These are phyloP conservation scores for Diplodia corticola DNA, from an alignment of 2,329 filamentous ascomycete genomes.

Conservation along the genomic window DNA sequence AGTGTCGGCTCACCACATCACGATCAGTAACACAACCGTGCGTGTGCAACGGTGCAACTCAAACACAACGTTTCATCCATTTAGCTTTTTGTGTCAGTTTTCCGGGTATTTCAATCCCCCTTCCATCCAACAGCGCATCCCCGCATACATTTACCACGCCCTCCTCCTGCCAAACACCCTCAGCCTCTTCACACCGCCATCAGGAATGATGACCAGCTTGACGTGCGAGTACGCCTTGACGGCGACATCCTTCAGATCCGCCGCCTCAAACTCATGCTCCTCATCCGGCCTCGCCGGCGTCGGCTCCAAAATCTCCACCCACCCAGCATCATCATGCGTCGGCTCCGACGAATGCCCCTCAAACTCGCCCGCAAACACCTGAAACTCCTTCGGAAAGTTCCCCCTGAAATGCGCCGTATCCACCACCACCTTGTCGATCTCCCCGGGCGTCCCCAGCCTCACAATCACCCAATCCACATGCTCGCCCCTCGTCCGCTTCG, in stretches of 20 bases:
- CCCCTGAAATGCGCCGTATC: conserved; percentile 83
- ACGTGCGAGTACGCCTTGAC: conserved; percentile 72
- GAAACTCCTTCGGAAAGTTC: conserved; percentile 78
- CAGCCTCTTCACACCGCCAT: conserved; percentile 88
- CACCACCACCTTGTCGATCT: conserved; percentile 66
- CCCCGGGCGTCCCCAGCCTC: conserved; percentile 66
- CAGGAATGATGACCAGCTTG: conserved; percentile 89
- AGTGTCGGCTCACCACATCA: neutral
- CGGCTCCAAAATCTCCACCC: conserved; percentile 66
- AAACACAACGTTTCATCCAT: neutral
- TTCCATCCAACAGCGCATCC: neutral
- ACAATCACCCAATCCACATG: conserved; percentile 84
- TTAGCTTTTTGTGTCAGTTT: neutral
- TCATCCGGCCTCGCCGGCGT: conserved; percentile 71
- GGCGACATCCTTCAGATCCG: conserved; percentile 49
- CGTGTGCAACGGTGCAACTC: neutral
- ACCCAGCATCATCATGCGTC: conserved; percentile 57
- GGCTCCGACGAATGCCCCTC: conserved; percentile 60
- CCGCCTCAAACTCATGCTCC: conserved; percentile 64
- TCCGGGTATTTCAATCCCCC: neutral
- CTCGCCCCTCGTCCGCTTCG: conserved; percentile 69
- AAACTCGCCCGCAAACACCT: conserved; percentile 61
- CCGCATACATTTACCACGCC: conserved; percentile 12
- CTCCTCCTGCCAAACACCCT: conserved; percentile 66
- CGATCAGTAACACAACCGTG: neutral